These are phyloP conservation scores for Arthrobotrys sphaeroides DNA, from an alignment of 2,329 filamentous ascomycete species.

Conservation along the genomic window DNA sequence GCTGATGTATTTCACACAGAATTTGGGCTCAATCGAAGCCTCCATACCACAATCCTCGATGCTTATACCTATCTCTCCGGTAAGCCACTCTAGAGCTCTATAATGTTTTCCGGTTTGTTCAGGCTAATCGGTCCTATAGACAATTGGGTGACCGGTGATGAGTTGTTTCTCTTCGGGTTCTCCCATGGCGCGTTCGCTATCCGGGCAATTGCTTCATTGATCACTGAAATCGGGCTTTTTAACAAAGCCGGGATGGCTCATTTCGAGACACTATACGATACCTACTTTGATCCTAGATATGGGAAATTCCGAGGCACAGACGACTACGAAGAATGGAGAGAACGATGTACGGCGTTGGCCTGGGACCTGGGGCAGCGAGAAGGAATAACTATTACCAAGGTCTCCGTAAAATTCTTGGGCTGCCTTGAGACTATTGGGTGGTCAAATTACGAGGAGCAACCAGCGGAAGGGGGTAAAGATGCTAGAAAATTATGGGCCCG, in stretches of 20 bases:
- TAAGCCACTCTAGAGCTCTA: background rate
- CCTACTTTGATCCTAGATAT: conserved; percentile 58
- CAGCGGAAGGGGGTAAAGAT: background rate
- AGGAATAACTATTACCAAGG: conserved; percentile 2
- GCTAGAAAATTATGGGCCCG: conserved; percentile 27
- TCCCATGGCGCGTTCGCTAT: conserved; percentile 70
- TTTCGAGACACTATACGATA: conserved; percentile 69
- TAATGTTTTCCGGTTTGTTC: background rate
- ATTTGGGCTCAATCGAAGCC: conserved; percentile 38
- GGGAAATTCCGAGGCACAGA: conserved; percentile 24
- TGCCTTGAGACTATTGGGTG: conserved; percentile 51
- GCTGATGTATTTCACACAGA: background rate
- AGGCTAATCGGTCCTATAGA: conserved; percentile 55
- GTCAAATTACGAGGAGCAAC: conserved; percentile 20
- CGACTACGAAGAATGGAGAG: conserved; percentile 37
- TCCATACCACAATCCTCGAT: conserved; percentile 36
- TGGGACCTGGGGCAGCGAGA: conserved; percentile 7
- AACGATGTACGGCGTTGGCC: background rate
- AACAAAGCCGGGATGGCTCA: conserved; percentile 67
- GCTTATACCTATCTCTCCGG: conserved; percentile 42
- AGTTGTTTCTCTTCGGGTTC: conserved; percentile 69
- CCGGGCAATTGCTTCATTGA: conserved; percentile 67
- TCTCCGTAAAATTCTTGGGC: conserved; percentile 33
- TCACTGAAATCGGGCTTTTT: conserved; percentile 66
- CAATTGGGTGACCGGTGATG: conserved; percentile 70